Conservation (phyloP, 345 rosid species). For the Garcia nutans region DNA sequence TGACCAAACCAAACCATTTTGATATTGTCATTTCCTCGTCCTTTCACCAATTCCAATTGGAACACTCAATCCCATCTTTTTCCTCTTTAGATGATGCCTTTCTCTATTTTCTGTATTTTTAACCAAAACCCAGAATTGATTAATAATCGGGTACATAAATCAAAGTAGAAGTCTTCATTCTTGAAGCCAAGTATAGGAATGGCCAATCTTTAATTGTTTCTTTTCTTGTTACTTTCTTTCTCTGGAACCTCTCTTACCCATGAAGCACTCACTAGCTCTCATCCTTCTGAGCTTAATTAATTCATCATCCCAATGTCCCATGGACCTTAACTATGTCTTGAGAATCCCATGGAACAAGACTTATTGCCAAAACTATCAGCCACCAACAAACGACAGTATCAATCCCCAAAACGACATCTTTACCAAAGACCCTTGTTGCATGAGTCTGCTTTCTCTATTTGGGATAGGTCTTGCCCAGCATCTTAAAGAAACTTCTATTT, state of each 20-base stretch:
- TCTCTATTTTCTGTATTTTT: not conserved
- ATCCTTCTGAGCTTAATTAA: constrained; percentile 9
- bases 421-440: constrained; percentile 45
- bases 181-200: not conserved
- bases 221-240: constrained; percentile 11
- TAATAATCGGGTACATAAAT: not conserved
- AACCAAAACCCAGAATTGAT: not conserved
- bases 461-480: constrained; percentile 56
- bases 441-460: constrained; percentile 47
- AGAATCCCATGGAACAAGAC: constrained; percentile 72
- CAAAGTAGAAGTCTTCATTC: not conserved
- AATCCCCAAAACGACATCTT: constrained; percentile 1
- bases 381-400: constrained; percentile 2
- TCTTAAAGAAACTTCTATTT: constrained; percentile 58
- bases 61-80: not conserved
- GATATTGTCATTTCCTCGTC: not conserved
- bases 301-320: constrained; percentile 46
- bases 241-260: constrained; percentile 8
- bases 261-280: not conserved
- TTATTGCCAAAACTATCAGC: constrained; percentile 36
- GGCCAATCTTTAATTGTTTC: constrained; percentile 11
- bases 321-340: constrained; percentile 56
- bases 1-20: not conserved
- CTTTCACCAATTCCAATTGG: not conserved
- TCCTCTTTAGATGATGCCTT: not conserved